Evolutionary conservation across 768 basidiomycete species (phyloP).

Genomic region (Trametes elegans): DNA sequence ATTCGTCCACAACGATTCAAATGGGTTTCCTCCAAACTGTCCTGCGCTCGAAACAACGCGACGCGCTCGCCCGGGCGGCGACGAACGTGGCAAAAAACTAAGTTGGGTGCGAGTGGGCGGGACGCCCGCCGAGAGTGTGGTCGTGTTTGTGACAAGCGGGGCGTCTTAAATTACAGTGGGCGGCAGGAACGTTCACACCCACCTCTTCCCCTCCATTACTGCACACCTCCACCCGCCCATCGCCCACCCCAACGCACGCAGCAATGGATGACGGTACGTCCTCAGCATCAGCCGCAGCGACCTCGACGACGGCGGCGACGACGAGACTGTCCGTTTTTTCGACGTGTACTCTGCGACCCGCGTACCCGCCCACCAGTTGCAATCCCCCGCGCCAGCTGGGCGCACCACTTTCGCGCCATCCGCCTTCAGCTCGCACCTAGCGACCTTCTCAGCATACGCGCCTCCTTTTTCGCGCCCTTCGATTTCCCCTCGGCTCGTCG

Average conservation of each 20-base stretch:
- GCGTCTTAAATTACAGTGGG: constrained; percentile 11
- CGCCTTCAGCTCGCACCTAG: constrained; percentile 25
- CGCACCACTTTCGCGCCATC: constrained; percentile 16
- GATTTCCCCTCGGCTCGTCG: constrained; percentile 14
- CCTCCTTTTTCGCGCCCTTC: constrained; percentile 1
- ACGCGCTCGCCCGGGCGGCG: too few relatives aligned
- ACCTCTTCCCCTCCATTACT: constrained; percentile 20
- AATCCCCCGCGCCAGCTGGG: constrained; percentile 9
- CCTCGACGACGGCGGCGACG: constrained; percentile 49
- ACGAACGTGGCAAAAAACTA: constrained; percentile 3
- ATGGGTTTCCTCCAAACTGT: not conserved
- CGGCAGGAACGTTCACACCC: constrained; percentile 23
- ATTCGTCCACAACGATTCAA: not conserved
- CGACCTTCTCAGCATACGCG: constrained; percentile 17
- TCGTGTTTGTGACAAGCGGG: constrained; percentile 23
- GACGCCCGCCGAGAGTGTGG: constrained; percentile 21
- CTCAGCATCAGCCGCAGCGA: constrained; percentile 75
- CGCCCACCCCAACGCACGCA: constrained; percentile 31
- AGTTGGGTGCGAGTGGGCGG: not conserved
- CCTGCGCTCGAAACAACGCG: too few relatives aligned
- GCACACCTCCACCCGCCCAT: constrained; percentile 19
- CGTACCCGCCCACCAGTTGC: constrained; percentile 6
- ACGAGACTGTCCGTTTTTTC: constrained; percentile 18
- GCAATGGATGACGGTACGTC: constrained; percentile 76
- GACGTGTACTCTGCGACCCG: constrained; percentile 8